Base-by-base conservation (phyloP, 805 yeast species). In the Cyberlindnera petersonii region DNA sequence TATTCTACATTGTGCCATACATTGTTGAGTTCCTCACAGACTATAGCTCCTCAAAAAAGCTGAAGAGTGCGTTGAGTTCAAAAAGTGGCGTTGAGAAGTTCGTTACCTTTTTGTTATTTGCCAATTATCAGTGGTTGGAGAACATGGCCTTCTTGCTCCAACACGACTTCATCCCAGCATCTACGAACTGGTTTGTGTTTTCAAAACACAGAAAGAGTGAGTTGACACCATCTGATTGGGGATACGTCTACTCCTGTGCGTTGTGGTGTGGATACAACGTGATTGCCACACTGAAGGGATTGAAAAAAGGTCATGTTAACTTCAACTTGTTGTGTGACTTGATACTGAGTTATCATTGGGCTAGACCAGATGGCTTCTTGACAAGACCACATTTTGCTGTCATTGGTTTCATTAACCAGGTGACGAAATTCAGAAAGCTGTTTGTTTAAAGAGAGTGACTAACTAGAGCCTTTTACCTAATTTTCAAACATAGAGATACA, bases 271-370 rank as follows among this genome's bases (percentile, higher is more conserved):
- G 35, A 11, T 44, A 35, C 32, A 47, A 43, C 35, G 22, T 45
- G 1, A 33, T 50, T 7, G 50, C 44, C 20, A 33, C 33, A 15
- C 15, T 49, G 15, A 50, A 49, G 36, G 14, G 19, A 8, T 31
- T 26, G 32, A 34, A 35, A 24, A 39, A 39, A 16, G 42, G 44
- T 3, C 18, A 31, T 7, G 20, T 28, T 17, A 26, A 47, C 19
- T 37, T 43, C 40, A 44, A 37, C 23, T 27, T 34, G 15, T 11
- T 47, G 7, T 48, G 46, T 31, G 44, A 50, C 32, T 31, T 48
- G n/a, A 17, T 44, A 1, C 34, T 50, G 9, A 46, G 49, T 37
- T 50, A 48, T 20, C 55, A 50, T 27, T 50, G 55, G 55, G 40
- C 47, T n/a, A 14, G 38, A 3, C 44, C 49, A 5, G 43, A 39